Base-by-base conservation (phyloP, 495 filamentous ascomycete species). In the Aspergillus nanangensis region DNA sequence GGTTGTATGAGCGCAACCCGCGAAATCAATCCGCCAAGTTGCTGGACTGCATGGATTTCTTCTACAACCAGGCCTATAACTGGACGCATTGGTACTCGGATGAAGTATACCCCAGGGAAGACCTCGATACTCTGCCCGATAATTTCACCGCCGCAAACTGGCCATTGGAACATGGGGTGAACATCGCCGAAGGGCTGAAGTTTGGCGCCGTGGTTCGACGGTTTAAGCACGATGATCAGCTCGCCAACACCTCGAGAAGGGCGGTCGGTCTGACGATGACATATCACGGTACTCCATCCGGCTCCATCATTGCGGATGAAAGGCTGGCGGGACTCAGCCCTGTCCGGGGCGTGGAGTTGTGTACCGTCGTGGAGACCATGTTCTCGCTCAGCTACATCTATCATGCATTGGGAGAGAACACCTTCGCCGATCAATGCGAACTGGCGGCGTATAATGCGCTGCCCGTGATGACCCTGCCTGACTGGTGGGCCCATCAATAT, bases 401-500 rank as follows among this genome's bases (percentile, higher is more conserved):
- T 45, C 65, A 62, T 13, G 50, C 64, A 5, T 47, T 72, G 13
- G 69, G 70, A 2, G 71, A 75, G 42, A 70, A 70, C 25, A 44
- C 63, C n/a, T 78, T 75, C 44, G 82, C 79, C 4, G 81, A 84
- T 50, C 60, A 66, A 14, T 69, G 73, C 8, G 82, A 84, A 54
- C 56, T 71, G 35, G 67, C 71, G 8, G 78, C 80, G 8, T 86
- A 79, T 61, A 84, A 84, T 41, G 74, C 76, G 4, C 56, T 83
- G 7, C 80, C 82, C 3, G 75, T 71, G 1, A 72, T 71, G 39
- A 39, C 81, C 21, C 73, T 72, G n/a, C 61, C 69, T 5, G 74
- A 83, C 50, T 78, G 77, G 70, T 84, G 82, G 79, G 69, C 69
- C 8, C 79, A 73, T 47, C 78, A 82, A 50, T 84, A 86, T 52